Evolutionary conservation across 805 yeast species (phyloP), one percentile per base, ranked within the genome.

Genomic region (Kazachstania africana): DNA sequence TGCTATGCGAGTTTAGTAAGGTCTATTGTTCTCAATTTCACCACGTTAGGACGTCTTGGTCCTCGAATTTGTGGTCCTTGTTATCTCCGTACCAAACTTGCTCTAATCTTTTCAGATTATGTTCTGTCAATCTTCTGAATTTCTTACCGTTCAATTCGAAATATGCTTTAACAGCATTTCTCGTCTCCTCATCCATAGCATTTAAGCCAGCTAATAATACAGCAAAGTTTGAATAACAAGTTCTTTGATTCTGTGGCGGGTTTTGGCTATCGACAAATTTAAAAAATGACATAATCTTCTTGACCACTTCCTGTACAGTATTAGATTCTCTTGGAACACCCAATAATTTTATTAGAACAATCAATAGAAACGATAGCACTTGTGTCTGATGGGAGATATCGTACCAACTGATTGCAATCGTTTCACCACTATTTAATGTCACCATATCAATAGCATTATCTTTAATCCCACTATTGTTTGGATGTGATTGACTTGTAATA

Each of bases 361-460:
- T 54, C 8, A 55, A 30, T 16, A 54, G 35, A 27, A 54, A 53
- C 0, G 59, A 55, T 10, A 55, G 38, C 2, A 52, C 60, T 39
- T 55, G 60, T 1, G 59, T 52, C 33, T 55, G 60, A 36, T 55
- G 60, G 4, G 60, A 54, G 12, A 55, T 55, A 32, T 55, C 60
- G 36, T 55, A 55, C 60, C 60, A 55, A 32, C 59, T 54, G 6
- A 55, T 47, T 5, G 58, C 59, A 15, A 55, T 42, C 14, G 39
- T 38, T 27, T 50, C 49, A 4, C 50, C 55, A 33, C 35, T 44
- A 26, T 38, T 35, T 29, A 53, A 24, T 3, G 38, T 46, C 3
- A 55, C 56, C n/a, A 45, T 16, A 34, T 55, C 58, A 18, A 55
- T 54, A 12, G 59, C 60, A 39, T 53, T 48, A 31, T 55, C 60